These are phyloP conservation scores for Prunus yedoensis DNA, from an alignment of 331 rosid genomes.

Conservation along the genomic window DNA sequence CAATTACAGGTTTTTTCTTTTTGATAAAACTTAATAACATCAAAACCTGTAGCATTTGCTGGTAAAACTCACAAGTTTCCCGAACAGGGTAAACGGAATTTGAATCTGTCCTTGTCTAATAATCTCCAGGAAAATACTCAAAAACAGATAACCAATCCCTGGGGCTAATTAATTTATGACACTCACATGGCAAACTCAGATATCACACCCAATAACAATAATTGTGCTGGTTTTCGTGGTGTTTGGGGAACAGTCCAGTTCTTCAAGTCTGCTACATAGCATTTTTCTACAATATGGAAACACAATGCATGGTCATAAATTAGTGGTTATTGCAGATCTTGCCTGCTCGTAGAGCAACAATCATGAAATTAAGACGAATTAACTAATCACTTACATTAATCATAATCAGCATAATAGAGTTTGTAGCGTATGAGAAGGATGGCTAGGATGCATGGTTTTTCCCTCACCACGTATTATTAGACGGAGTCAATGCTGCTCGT, in stretches of 20 bases:
- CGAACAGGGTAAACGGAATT: too few relatives aligned
- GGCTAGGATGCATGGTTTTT: not conserved
- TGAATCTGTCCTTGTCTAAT: too few relatives aligned
- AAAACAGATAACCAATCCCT: not conserved
- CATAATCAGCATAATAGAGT: not conserved
- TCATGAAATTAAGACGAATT: too few relatives aligned
- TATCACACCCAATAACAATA: conserved; percentile 4
- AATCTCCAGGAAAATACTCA: not conserved
- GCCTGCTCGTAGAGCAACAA: not conserved
- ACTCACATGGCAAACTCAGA: conserved; percentile 33
- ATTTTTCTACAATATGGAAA: not conserved
- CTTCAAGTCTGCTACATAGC: not conserved
- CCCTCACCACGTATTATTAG: not conserved
- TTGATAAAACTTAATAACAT: too few relatives aligned
- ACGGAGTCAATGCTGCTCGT: not conserved
- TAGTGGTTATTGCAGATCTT: not conserved
- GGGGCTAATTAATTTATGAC: not conserved
- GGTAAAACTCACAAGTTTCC: too few relatives aligned
- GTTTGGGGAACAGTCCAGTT: not conserved
- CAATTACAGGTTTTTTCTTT: not conserved
- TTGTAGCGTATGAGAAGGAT: not conserved
- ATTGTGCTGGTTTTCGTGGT: not conserved
- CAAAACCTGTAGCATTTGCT: too few relatives aligned
- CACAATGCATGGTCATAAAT: not conserved
- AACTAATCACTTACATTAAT: too few relatives aligned